These are phyloP conservation scores for Syzygium oleosum DNA, from an alignment of 345 rosid genomes.

Conservation along the genomic window DNA sequence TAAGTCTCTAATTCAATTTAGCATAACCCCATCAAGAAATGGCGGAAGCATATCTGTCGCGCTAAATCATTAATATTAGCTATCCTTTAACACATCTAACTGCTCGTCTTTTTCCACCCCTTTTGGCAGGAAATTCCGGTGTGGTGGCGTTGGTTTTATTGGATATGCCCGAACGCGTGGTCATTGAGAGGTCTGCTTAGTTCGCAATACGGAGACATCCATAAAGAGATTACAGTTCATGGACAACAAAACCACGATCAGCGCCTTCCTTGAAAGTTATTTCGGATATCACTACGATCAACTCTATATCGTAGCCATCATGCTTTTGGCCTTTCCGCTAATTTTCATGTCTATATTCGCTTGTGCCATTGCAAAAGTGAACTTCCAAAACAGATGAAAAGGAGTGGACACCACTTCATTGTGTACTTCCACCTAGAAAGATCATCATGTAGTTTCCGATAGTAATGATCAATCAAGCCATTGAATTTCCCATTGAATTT, in stretches of 20 bases:
- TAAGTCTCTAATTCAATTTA: slow-evolving; percentile 3
- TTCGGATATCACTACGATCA: background rate
- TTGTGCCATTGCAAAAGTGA: slow-evolving; percentile 21
- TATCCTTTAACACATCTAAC: background rate
- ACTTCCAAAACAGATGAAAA: slow-evolving; percentile 23
- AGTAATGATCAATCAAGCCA: background rate
- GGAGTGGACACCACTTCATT: background rate
- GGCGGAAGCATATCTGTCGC: background rate
- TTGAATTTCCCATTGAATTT: background rate
- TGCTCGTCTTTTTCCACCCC: background rate
- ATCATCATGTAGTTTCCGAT: background rate
- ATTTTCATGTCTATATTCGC: slow-evolving; percentile 14
- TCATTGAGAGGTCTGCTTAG: slow-evolving; percentile 2
- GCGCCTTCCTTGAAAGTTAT: background rate
- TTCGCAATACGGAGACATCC: slow-evolving; percentile 11
- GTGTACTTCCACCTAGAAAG: background rate
- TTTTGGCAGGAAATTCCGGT: slow-evolving; percentile 5
- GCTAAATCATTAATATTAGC: background rate
- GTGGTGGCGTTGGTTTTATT: slow-evolving; percentile 14
- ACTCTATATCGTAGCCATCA: background rate
- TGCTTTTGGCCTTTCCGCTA: slow-evolving; percentile 2
- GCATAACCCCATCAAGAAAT: background rate
- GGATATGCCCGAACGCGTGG: slow-evolving; percentile 8
- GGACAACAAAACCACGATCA: background rate
- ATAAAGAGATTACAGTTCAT: background rate